Evolutionary conservation across 1,284 basidiomycete species (phyloP), one percentile per base, ranked within the genome.

Genomic region (Golubevia pallescens): DNA sequence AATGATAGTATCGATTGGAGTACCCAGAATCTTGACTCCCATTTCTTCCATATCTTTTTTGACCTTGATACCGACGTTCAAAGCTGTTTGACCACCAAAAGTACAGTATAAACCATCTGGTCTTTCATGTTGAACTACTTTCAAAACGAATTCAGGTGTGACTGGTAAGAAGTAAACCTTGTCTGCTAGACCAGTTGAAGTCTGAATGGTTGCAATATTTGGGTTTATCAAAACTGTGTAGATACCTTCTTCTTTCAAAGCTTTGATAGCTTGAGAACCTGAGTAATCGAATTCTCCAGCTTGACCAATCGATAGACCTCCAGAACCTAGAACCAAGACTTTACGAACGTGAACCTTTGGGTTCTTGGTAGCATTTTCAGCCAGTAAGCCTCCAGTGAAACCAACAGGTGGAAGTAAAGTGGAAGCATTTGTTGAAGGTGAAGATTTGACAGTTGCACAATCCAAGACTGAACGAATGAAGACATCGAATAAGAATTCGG

Each of bases 251-350:
- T 95, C 94, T 87, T 98, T 97, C 74, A 99, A 90, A 7, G 96
- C 97, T 88, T 99, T 99, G 90, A 99, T 97, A 13, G 96, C 96
- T 87, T 99, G 96, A 56, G 94, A 96, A 69, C 97, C 96, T 0
- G 95, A 98, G 88, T 99, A 99, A 87, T 99, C 96, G 87, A 99
- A 99, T 87, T 99, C 97, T 77, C 96, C 96, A 1, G 96, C 96
- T 86, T 99, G 96, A 64, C 96, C 97, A 75, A 99, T 99, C 21
- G 94, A 97, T 24, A 99, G 89, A 80, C 96, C 96, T 59, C 96
- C 97, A n/a, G 95, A 97, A 59, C 96, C 96, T 61, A 99, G 91
- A 73, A 99, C 94, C 75, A 99, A 90, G 58, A 99, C 95, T 87
- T 99, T 99, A 80, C 90, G 91, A 65, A 97, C 93, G 63, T 88